Evolutionary conservation across 306 rosid genomes (phyloP), one percentile per base, ranked within the genome.

Genomic region (Vigna mungo): DNA sequence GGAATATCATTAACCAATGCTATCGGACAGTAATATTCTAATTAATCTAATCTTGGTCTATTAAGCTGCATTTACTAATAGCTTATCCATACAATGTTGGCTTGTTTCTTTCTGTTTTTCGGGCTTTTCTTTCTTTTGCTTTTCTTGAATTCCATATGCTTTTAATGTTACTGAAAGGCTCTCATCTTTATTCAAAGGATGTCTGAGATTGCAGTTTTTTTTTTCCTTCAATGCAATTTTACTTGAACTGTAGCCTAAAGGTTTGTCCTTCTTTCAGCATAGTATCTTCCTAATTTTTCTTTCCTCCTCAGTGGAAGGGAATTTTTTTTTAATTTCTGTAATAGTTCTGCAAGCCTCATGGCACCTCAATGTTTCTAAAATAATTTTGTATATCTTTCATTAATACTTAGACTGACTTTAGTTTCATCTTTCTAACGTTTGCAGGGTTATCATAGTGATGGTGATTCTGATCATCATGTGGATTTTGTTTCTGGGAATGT

Each of bases 401-500:
- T 52, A 20, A 17, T 36, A 77, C 68, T 61, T 73, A 20, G 58
- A 48, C 80, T 73, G 76, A 72, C 78, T 36, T 30, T 74, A 58
- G 48, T 81, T 52, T 72, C 39, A 30, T 77, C 21, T 77, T 83
- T 39, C 53, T 48, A 66, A 61, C 72, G 16, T 71, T 73, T 81
- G 86, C 41, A 89, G 94, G 17, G 78, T 82, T 54, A 51, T 67
- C 16, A 1, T 14, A 7, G 80, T 18, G 88, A 74, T 27, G 78
- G 80, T 25, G 90, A 86, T 36, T 81, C 90, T 80, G 91, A 85
- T 53, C 83, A 90, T 55, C 20, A 68, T 43, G 81, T 71, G 55
- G 90, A 86, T 61, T 89, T 93, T 81, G 81, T 84, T 60, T 75
- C 88, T 34, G 94, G 88, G 47, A 93, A 89, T 70, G 93, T 90